Evolutionary conservation across 2,329 filamentous ascomycete species (phyloP), one percentile per base, ranked within the genome.

Genomic region (Ascochyta rabiei): DNA sequence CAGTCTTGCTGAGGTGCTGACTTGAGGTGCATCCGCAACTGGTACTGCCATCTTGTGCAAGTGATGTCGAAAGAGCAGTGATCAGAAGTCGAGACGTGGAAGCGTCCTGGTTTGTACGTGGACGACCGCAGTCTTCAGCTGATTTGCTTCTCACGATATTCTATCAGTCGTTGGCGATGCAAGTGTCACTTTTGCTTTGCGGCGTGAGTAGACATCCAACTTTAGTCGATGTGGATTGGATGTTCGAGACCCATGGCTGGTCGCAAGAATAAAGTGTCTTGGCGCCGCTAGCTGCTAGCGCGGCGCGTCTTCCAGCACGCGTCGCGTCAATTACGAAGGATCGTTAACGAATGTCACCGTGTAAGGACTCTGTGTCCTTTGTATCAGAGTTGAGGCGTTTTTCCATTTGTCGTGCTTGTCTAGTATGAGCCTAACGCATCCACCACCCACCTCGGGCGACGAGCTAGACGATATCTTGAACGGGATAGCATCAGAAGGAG

Each of bases 381-480:
- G 15, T 15, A 10, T 18, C 38, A 12, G 38, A 5, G 24, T 8
- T 41, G 23, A 41, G 24, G 6, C 15, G 23, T 4, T 28, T 18
- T 18, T 23, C 6, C n/a, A 15, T 26, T 12, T 26, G n/a, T 28
- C 19, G 15, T 16, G 15, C 15, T 7, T 41, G 18, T 13, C 8
- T 33, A 48, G n/a, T 8, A 73, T 73, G 71, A 62, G 68, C 44
- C 31, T 59, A 7, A 49, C 26, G 6, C 60, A 59, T 48, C 52
- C 59, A 16, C 54, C 46, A 13, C 42, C 53, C 35, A 23, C 18
- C n/a, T 63, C 64, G 45, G 74, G 76, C 3, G 79, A 83, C 48
- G 81, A 84, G 21, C 76, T 87, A 24, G 85, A 89, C 57, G 86
- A 88, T 45, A 80, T 96, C 9, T 88, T 95, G 64, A 85, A 93